Base-by-base conservation (phyloP, 1,139 yeast species). In the Suhomyces guaymorum region DNA sequence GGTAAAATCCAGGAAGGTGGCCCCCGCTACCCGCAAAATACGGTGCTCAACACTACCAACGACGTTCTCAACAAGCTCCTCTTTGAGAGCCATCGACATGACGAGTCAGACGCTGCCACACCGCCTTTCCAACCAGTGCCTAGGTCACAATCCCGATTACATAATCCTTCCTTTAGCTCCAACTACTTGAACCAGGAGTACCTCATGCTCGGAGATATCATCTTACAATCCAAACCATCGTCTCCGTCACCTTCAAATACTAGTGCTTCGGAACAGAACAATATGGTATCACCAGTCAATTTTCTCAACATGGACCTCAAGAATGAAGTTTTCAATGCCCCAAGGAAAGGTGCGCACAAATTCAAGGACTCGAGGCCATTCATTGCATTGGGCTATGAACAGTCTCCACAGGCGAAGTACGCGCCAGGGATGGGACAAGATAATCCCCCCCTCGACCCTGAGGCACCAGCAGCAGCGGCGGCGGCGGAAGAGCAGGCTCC, bases 121-220 rank as follows among this genome's bases (percentile, higher is more conserved):
- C 51, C 33, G 43, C 37, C 15, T 32, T 10, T 32, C 17, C 28
- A 28, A 6, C 26, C 24, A 7, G 20, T 21, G 1, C 32, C 32
- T 5, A 12, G 32, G 6, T 28, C 32, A 3, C 35, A 15, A 15
- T 26, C 35, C 2, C 35, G 27, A n/a, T 7, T 26, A 7, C n/a
- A n/a, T n/a, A n/a, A 26, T 12, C 15, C 24, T 32, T 22, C 37
- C 40, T 67, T 59, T 56, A 63, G 50, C 50, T 66, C 66, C 36
- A 70, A 60, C 51, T 73, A 61, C 53, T 59, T 61, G 43, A 76
- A 76, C 52, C 79, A 76, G 42, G 85, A 80, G 51, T 78, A 79
- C 47, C 52, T 67, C 40, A 77, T 78, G 72, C 57, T 80, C 42
- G 80, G 82, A 8, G 82, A 76, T 49, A 67, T 79, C 5, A 45